Evolutionary conservation across 2,329 filamentous ascomycete species (phyloP).

Genomic region (Talaromyces funiculosus): DNA sequence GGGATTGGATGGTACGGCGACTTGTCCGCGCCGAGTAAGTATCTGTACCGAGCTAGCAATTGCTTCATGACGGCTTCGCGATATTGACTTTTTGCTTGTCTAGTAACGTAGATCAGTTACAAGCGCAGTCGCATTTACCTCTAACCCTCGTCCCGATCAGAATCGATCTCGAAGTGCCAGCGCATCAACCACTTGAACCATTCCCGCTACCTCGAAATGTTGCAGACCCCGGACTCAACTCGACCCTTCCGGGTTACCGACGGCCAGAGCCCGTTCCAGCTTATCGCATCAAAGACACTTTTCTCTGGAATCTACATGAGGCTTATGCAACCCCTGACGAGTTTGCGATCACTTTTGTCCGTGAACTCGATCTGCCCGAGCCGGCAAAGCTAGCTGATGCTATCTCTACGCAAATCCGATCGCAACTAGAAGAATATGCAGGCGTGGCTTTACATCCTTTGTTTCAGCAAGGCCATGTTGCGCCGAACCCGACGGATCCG

Average conservation of each 20-base stretch:
- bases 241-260: slow-evolving; percentile 71
- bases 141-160: slow-evolving; percentile 91
- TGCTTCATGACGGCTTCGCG: background rate
- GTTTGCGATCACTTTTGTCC: slow-evolving; percentile 84
- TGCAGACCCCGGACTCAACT: slow-evolving; percentile 47
- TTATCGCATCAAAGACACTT: slow-evolving; percentile 88
- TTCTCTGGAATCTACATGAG: slow-evolving; percentile 96
- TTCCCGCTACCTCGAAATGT: slow-evolving; percentile 41
- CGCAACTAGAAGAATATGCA: slow-evolving; percentile 92
- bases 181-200: slow-evolving; percentile 51
- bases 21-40: slow-evolving; percentile 42
- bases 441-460: slow-evolving; percentile 89
- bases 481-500: slow-evolving; percentile 17
- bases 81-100: slow-evolving; percentile 3
- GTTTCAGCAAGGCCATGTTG: slow-evolving; percentile 56
- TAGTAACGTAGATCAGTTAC: slow-evolving; percentile 53
- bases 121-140: slow-evolving; percentile 68
- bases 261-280: slow-evolving; percentile 72
- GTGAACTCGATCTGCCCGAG: slow-evolving; percentile 86
- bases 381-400: slow-evolving; percentile 63
- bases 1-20: slow-evolving; percentile 88
- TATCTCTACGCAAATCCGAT: slow-evolving; percentile 90
- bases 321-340: slow-evolving; percentile 89
- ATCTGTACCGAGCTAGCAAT: slow-evolving; percentile 1
- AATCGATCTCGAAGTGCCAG: slow-evolving; percentile 86